Conservation (phyloP, 192 early-diverging fungal genomes). For the Haplosporangium gracile region DNA sequence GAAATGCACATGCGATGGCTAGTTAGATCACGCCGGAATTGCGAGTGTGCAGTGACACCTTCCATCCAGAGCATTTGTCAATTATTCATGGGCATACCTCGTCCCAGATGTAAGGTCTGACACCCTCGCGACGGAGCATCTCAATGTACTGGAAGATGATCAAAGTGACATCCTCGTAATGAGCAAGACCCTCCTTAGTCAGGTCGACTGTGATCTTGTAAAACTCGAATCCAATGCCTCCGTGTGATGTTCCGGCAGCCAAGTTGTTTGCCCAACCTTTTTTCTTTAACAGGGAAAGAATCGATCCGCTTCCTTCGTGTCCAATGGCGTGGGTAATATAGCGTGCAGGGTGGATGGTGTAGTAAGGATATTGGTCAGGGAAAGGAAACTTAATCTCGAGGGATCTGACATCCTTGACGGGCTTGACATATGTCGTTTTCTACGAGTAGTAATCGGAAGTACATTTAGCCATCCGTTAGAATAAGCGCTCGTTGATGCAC, state of each 20-base stretch:
- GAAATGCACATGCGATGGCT: neutral
- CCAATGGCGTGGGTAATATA: conserved; percentile 94
- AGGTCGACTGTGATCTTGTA: conserved; percentile 88
- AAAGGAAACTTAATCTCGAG: conserved; percentile 90
- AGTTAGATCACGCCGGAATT: neutral
- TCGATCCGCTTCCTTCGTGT: conserved; percentile 91
- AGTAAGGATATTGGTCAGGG: conserved; percentile 78
- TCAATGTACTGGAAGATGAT: conserved; percentile 92
- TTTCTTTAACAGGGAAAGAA: conserved; percentile 87
- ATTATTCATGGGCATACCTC: conserved; percentile 67
- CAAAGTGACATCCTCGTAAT: conserved; percentile 85
- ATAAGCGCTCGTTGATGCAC: neutral
- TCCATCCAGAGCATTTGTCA: conserved; percentile 54
- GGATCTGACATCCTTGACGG: conserved; percentile 85
- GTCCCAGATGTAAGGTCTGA: conserved; percentile 85
- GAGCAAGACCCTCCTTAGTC: conserved; percentile 83
- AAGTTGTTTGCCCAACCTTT: conserved; percentile 92
- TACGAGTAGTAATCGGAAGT: conserved; percentile 31
- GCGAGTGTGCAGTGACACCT: neutral
- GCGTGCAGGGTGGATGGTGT: conserved; percentile 70
- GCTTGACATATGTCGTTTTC: conserved; percentile 78
- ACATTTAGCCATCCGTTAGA: neutral
- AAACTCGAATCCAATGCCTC: conserved; percentile 81
- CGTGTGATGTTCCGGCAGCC: conserved; percentile 72
- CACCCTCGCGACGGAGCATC: conserved; percentile 78